Base-by-base conservation (phyloP, 768 basidiomycete species). In the Tylopilus vinaceipallidus region DNA sequence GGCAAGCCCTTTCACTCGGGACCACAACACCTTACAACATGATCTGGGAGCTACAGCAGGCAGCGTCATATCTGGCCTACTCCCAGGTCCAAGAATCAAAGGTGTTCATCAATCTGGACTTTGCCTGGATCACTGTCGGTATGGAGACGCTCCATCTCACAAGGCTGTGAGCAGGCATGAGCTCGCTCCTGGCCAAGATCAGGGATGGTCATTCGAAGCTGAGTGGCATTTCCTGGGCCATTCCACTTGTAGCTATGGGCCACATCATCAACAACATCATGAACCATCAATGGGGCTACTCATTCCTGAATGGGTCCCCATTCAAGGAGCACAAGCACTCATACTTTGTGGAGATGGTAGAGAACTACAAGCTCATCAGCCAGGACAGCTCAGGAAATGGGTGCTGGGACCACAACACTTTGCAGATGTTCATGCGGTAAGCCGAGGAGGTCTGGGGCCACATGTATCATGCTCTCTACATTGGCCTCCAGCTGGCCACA, bases 1-100 rank as follows among this genome's bases (percentile, higher is more conserved):
- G 32, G 3, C 1, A 19, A 0, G 45, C 26, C 0, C 33, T 54
- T 6, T 8, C 32, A n/a, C 11, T 54, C 12, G 42, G 50, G 2
- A 13, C 1, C 0, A 45, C 45, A 0, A 47, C 37, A 0, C 38
- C 53, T 0, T 55, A 43, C 38, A 55, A 55, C 29, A 47, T 48
- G 46, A 6, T 55, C 0, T 55, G 42, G 32, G 54, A 55, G 33
- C 38, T 53, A 9, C 51, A 53, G 7, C 50, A 55, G 4, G 27
- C 36, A 1, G 50, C 54, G 0, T 52, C 50, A 2, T 14, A 42
- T 1, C 39, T 52, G 1, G 54, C 46, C 2, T 42, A 26, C 23
- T 20, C 33, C 4, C 42, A 52, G 17, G 38, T 47, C 5, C 22
- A 41, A 27, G 54, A 53, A 0, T 51, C 54, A 1, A 40, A 41